Conservation (phyloP, 805 yeast genomes). For the Metschnikowia baotianmanensis region DNA sequence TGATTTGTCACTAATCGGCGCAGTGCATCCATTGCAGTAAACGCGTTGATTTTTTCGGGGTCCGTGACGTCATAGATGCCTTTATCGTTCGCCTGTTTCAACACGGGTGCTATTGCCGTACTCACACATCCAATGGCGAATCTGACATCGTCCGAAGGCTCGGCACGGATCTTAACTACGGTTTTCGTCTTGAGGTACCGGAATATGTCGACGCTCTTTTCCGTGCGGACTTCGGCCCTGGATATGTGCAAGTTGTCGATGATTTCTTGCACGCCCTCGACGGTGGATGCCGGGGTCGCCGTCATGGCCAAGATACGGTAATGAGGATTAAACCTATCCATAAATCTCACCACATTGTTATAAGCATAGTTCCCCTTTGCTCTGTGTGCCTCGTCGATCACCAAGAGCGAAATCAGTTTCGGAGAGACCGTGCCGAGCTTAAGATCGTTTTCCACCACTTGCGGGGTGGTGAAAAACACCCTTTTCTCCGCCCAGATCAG, state of each 20-base stretch:
- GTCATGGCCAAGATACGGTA: constrained; percentile 83
- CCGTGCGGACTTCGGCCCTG: constrained; percentile 80
- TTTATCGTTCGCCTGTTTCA: constrained; percentile 60
- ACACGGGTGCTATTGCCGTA: constrained; percentile 64
- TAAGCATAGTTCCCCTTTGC: constrained; percentile 91
- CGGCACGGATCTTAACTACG: constrained; percentile 58
- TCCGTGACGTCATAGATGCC: constrained; percentile 64
- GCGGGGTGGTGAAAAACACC: constrained; percentile 94
- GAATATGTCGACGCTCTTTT: constrained; percentile 74
- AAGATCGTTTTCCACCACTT: constrained; percentile 89
- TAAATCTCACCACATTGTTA: constrained; percentile 69
- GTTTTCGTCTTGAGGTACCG: constrained; percentile 71
- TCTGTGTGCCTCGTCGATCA: constrained; percentile 94
- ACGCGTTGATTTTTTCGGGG: constrained; percentile 67
- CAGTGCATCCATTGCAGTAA: constrained; percentile 66
- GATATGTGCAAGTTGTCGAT: constrained; percentile 73
- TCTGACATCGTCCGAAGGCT: constrained; percentile 50
- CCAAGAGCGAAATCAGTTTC: constrained; percentile 66
- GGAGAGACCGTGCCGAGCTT: constrained; percentile 75
- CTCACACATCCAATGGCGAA: constrained; percentile 54
- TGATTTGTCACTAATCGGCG: constrained; percentile 55
- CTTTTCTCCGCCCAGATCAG: constrained; percentile 75
- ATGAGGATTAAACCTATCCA: constrained; percentile 57
- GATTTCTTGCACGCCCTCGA: constrained; percentile 85
- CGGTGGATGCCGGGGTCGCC: constrained; percentile 91